These are phyloP conservation scores for Cyberlindnera euphorbiiphila DNA, from an alignment of 805 yeast species.

Conservation along the genomic window DNA sequence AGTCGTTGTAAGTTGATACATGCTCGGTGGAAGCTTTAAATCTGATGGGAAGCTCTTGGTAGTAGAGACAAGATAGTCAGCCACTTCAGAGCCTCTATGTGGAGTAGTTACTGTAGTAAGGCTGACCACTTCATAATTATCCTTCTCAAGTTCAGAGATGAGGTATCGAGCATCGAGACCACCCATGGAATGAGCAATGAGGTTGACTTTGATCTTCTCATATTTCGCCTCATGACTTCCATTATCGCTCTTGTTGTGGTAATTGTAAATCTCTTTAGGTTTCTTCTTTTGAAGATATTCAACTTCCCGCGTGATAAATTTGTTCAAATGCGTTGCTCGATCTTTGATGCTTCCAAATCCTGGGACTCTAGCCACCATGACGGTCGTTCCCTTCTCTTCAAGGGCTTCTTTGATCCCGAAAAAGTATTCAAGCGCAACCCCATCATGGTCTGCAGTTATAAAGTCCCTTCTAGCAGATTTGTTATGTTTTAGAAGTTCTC, in stretches of 20 bases:
- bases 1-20: conserved; percentile 63
- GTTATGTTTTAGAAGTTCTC: conserved; percentile 20
- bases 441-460: conserved; percentile 29
- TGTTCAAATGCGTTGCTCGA: conserved; percentile 57
- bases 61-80: conserved; percentile 55
- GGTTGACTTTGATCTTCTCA: conserved; percentile 52
- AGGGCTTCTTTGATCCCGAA: conserved; percentile 67
- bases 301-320: conserved; percentile 38
- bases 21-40: conserved; percentile 35
- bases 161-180: conserved; percentile 82
- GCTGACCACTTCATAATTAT: conserved; percentile 58
- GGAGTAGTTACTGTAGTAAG: conserved; percentile 87
- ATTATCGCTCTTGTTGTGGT: conserved; percentile 7
- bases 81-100: conserved; percentile 81
- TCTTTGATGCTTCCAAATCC: conserved; percentile 73
- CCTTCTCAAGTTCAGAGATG: conserved; percentile 47
- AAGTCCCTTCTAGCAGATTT: conserved; percentile 11
- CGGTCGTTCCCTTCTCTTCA: conserved; percentile 59
- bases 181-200: conserved; percentile 93
- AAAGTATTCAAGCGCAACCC: conserved; percentile 68
- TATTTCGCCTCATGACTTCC: conserved; percentile 19
- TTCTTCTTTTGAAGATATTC: conserved; percentile 20
- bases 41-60: conserved; percentile 22
- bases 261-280: conserved; percentile 26
- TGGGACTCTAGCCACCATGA: conserved; percentile 73